phyloP scores from a whole-genome alignment of 83 land plant species.

The Picea mariana region DNA sequence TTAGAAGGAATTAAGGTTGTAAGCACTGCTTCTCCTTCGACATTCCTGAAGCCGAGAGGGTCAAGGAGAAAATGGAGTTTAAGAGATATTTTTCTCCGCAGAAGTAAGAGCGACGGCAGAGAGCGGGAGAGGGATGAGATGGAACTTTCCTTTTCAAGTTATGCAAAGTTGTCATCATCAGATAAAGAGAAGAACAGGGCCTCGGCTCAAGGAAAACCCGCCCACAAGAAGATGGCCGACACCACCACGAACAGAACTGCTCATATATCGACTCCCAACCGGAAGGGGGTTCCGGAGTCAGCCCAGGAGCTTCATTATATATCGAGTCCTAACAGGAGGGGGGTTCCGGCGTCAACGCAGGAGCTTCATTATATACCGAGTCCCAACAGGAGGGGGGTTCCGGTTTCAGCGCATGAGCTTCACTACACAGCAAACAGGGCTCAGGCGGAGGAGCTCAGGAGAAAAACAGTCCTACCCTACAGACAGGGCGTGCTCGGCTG shows the following conservation, averaged over 20 bases:
- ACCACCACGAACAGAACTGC: no score
- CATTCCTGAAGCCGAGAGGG: not conserved
- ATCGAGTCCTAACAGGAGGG: slow-evolving; percentile 4
- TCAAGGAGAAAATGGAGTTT: slow-evolving; percentile 37
- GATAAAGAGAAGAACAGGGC: not conserved
- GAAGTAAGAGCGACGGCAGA: slow-evolving; percentile 52
- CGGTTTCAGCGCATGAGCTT: no score
- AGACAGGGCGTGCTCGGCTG: slow-evolving; percentile 53
- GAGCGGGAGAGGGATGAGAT: slow-evolving; percentile 10
- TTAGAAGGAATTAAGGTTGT: not conserved
- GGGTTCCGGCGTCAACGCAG: no score
- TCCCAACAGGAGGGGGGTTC: no score
- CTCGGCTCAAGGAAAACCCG: slow-evolving; percentile 12
- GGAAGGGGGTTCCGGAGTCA: not conserved
- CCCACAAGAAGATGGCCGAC: not conserved
- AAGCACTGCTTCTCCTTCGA: no score
- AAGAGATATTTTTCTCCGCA: slow-evolving; percentile 43
- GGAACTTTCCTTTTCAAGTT: not conserved
- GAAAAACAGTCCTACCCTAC: slow-evolving; percentile 44
- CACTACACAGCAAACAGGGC: no score
- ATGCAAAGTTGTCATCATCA: slow-evolving; percentile 5
- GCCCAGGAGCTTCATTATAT: not conserved
- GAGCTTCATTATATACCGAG: no score
- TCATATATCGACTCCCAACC: not conserved
- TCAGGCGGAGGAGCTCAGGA: no score